phyloP scores from a whole-genome alignment of 2,329 filamentous ascomycete species.

The Trichophyton rubrum region DNA sequence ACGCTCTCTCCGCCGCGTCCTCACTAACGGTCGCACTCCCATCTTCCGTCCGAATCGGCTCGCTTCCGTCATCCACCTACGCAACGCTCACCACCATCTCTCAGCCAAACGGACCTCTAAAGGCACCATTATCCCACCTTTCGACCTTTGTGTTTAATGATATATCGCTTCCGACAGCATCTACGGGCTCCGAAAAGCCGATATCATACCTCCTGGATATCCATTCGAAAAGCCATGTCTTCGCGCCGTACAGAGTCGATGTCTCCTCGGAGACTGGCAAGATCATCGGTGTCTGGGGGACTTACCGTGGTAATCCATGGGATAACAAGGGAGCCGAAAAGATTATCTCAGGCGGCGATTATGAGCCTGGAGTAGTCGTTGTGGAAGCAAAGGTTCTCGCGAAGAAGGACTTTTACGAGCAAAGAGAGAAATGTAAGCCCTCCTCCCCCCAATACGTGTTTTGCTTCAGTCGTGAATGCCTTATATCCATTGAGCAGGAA shows the following conservation, averaged over 20 bases:
- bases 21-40: conserved; percentile 30
- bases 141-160: conserved; percentile 68
- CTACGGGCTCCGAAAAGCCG: conserved; percentile 15
- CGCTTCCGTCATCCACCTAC: conserved; percentile 36
- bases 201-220: conserved; percentile 69
- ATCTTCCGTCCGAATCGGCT: conserved; percentile 32
- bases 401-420: conserved; percentile 62
- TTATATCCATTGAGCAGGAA: not conserved
- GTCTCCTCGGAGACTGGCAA: conserved; percentile 30
- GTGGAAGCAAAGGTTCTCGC: conserved; percentile 52
- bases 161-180: conserved; percentile 35
- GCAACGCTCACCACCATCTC: conserved; percentile 38
- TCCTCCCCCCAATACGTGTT: conserved; percentile 18
- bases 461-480: too few relatives aligned
- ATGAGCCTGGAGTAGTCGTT: conserved; percentile 31
- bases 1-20: conserved; percentile 11
- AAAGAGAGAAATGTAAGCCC: conserved; percentile 63
- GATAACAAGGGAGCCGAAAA: conserved; percentile 57
- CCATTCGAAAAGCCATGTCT: conserved; percentile 60
- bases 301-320: conserved; percentile 82
- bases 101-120: conserved; percentile 38
- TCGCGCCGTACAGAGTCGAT: conserved; percentile 71
- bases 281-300: conserved; percentile 61
- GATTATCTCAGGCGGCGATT: conserved; percentile 22
- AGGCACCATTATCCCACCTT: conserved; percentile 52